A percentile compares a stretch with the other conserved stretches of the same genome.
Conservation (phyloP, 73 alveolate species). For the Stentor roeselii region DNA sequence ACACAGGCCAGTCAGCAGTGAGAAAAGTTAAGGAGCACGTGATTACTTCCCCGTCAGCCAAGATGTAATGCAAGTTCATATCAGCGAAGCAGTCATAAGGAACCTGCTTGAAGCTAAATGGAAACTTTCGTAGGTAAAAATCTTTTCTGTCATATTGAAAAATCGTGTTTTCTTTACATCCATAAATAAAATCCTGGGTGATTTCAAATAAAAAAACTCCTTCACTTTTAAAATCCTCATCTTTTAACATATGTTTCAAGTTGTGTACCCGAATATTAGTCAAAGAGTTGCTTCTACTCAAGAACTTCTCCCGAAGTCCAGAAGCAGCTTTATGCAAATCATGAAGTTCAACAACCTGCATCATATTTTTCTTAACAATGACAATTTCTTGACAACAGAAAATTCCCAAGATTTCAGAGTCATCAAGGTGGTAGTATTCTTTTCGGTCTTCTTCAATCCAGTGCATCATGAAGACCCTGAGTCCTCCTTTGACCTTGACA, state of each 20-base stretch:
- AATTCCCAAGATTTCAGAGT: background rate
- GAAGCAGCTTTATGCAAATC: background rate
- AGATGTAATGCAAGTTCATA: background rate
- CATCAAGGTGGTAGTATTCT: background rate
- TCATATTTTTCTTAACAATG: background rate
- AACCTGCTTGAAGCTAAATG: background rate
- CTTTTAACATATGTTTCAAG: background rate
- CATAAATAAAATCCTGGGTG: background rate
- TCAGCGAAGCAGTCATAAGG: background rate
- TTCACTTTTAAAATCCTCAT: background rate
- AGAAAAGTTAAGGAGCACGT: background rate
- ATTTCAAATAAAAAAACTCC: no score
- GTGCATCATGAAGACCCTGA: background rate
- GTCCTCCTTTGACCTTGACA: background rate
- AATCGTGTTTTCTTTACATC: background rate
- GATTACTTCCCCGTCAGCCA: background rate
- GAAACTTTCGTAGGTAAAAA: background rate
- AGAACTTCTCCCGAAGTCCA: background rate
- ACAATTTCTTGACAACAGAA: background rate
- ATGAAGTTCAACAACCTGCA: background rate
- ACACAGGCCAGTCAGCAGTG: slow-evolving; percentile 10
- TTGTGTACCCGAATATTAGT: background rate
- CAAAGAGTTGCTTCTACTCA: background rate
- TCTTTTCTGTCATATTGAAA: background rate
- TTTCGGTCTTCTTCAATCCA: background rate